phyloP scores from a whole-genome alignment of 495 filamentous ascomycete genomes.

The Lineolata rhizophorae region DNA sequence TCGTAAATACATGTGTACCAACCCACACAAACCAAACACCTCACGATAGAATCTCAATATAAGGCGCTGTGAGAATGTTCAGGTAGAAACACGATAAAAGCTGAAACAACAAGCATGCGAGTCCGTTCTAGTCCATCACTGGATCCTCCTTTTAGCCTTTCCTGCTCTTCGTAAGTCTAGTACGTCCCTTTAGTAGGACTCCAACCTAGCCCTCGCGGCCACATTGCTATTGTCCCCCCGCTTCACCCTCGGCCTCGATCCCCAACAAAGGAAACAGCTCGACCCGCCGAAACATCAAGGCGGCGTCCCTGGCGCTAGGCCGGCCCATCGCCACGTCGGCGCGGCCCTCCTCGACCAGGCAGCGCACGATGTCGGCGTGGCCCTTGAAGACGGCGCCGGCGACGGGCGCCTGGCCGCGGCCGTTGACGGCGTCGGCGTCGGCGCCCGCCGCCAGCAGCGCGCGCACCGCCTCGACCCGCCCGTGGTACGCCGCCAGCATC shows the following conservation, averaged over 20 bases:
- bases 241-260: constrained; percentile 7
- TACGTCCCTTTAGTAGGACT: too few relatives aligned
- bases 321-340: constrained; percentile 15
- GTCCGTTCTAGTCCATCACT: too few relatives aligned
- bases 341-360: constrained; percentile 14
- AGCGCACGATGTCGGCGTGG: constrained; percentile 17
- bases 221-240: not conserved
- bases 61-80: too few relatives aligned
- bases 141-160: too few relatives aligned
- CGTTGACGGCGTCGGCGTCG: constrained; percentile 19
- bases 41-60: too few relatives aligned
- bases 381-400: constrained; percentile 24
- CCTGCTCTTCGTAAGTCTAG: too few relatives aligned
- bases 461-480: constrained; percentile 12
- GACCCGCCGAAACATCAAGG: constrained; percentile 18
- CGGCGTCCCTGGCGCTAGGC: constrained; percentile 19
- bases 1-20: too few relatives aligned
- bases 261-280: constrained; percentile 14
- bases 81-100: too few relatives aligned
- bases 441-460: constrained; percentile 14
- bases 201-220: too few relatives aligned
- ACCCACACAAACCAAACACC: too few relatives aligned
- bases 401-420: constrained; percentile 17
- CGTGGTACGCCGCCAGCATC: constrained; percentile 21
- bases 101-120: too few relatives aligned